A percentile compares a stretch with the other conserved stretches of the same genome.
Conservation (phyloP, 805 yeast species). For the Scheffersomyces amazonensis region DNA sequence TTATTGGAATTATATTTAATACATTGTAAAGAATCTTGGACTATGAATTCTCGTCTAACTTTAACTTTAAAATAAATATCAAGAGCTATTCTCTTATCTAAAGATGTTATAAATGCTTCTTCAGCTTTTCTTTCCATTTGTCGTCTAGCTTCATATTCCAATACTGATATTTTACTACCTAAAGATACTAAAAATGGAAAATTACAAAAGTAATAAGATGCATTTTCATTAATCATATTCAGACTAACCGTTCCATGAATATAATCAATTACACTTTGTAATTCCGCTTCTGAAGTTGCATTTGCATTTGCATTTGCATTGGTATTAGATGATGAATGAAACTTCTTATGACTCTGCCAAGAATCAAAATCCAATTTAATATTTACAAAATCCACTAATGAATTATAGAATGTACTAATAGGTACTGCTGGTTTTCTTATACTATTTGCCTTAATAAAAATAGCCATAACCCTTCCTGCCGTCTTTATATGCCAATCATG, state of each 20-base stretch:
- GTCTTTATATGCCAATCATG: conserved; percentile 79
- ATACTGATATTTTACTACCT: conserved; percentile 75
- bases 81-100: conserved; percentile 57
- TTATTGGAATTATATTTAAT: conserved; percentile 56
- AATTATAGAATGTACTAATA: conserved; percentile 64
- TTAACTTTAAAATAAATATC: conserved; percentile 68
- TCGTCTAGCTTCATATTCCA: conserved; percentile 77
- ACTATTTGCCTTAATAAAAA: conserved; percentile 54
- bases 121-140: conserved; percentile 87
- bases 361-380: conserved; percentile 76
- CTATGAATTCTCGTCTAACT: conserved; percentile 64
- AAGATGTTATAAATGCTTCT: conserved; percentile 77
- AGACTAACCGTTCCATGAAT: conserved; percentile 40
- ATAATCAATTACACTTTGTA: conserved; percentile 45
- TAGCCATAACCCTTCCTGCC: conserved; percentile 57
- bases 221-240: conserved; percentile 16
- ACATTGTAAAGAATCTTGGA: conserved; percentile 71
- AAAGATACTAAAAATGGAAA: conserved; percentile 79
- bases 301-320: neutral
- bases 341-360: conserved; percentile 59
- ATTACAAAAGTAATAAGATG: conserved; percentile 66
- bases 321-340: neutral
- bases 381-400: conserved; percentile 76
- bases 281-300: conserved; percentile 18
- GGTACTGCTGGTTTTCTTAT: conserved; percentile 23